These are phyloP conservation scores for Wickerhamiella domercqiae DNA, from an alignment of 805 yeast genomes.

Conservation along the genomic window DNA sequence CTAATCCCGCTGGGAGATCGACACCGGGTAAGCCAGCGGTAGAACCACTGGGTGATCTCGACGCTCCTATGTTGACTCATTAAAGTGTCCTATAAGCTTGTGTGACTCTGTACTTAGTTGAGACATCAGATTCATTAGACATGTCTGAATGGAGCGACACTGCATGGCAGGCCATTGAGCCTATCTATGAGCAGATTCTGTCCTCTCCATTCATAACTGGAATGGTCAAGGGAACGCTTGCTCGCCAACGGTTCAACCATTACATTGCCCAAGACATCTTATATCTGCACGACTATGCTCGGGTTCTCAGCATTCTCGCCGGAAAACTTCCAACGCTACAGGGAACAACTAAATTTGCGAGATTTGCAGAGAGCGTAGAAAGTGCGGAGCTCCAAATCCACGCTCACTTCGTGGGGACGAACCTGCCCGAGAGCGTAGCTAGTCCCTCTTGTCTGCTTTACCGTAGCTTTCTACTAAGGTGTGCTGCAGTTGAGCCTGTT, in stretches of 20 bases:
- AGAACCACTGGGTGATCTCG: too few relatives aligned
- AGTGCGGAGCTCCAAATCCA: constrained; percentile 13
- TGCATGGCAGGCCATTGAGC: constrained; percentile 12
- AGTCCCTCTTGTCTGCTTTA: constrained; percentile 12
- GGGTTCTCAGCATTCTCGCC: constrained; percentile 11
- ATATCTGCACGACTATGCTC: constrained; percentile 13
- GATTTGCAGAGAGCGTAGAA: constrained; percentile 7
- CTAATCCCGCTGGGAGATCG: too few relatives aligned
- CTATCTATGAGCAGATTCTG: constrained; percentile 9
- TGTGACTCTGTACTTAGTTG: too few relatives aligned
- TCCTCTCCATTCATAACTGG: constrained; percentile 9
- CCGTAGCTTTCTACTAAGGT: constrained; percentile 10
- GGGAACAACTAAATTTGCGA: constrained; percentile 6
- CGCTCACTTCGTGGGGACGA: constrained; percentile 6
- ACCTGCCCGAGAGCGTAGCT: neutral
- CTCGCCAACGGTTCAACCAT: constrained; percentile 6
- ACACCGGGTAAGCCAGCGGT: too few relatives aligned
- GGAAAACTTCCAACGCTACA: constrained; percentile 4
- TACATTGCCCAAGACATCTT: constrained; percentile 15
- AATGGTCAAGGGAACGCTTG: constrained; percentile 12
- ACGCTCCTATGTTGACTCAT: too few relatives aligned
- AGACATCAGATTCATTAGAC: too few relatives aligned
- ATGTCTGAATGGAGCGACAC: constrained; percentile 15
- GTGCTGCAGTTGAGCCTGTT: constrained; percentile 9
- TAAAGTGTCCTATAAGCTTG: too few relatives aligned